Percentiles rank a stretch among this genome's conserved stretches.
Conservation (phyloP, 164 flowering plant genomes). For the Vitis labrusca region DNA sequence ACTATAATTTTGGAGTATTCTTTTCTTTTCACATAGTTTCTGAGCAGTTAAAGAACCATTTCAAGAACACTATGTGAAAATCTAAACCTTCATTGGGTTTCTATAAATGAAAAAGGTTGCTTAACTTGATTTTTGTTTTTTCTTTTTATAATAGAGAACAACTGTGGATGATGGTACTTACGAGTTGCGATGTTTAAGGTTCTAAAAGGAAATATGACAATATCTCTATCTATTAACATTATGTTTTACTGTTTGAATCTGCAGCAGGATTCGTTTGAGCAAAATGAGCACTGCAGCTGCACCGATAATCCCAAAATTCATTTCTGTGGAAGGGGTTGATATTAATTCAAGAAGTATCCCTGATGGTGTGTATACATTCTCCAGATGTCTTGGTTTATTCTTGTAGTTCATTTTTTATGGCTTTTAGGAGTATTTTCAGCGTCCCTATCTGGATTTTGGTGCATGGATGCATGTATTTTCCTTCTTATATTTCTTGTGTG, state of each 20-base stretch:
- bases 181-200: too few species aligned
- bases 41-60: too few species aligned
- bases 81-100: too few species aligned
- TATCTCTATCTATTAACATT: not conserved
- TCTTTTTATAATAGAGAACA: too few species aligned
- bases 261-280: conserved; percentile 16
- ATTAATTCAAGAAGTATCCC: conserved; percentile 19
- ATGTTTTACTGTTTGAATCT: not conserved
- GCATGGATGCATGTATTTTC: not conserved
- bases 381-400: not conserved
- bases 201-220: too few species aligned
- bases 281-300: conserved; percentile 29
- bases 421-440: not conserved
- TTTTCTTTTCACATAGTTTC: too few species aligned
- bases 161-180: too few species aligned
- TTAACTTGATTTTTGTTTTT: too few species aligned
- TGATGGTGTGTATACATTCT: conserved; percentile 25
- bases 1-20: too few species aligned
- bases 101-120: too few species aligned
- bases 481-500: not conserved
- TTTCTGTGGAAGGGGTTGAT: conserved; percentile 36
- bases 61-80: too few species aligned
- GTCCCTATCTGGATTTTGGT: not conserved
- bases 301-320: conserved; percentile 33
- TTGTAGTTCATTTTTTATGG: not conserved